Evolutionary conservation across 176 grass and related monocot species (phyloP).

Genomic region (Elaeis guineensis): DNA sequence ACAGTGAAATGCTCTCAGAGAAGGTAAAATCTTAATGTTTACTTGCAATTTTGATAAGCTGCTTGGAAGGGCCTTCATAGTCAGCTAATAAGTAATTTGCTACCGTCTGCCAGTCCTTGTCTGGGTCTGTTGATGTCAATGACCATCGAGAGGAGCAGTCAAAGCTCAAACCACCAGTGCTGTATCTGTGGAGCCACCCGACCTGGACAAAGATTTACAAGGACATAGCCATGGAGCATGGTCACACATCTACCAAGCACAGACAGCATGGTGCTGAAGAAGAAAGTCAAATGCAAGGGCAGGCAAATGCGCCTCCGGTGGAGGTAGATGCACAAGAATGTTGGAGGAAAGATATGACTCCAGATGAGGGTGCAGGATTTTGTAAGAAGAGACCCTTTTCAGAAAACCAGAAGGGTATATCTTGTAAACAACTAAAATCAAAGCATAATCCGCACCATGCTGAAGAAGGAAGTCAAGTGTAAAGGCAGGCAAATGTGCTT

Average conservation of each 20-base stretch:
- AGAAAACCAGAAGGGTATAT: too few species aligned
- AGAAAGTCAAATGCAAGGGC: too few species aligned
- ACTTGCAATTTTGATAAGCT: slow-evolving; percentile 1
- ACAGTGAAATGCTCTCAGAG: slow-evolving; percentile 51
- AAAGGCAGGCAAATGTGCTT: too few species aligned
- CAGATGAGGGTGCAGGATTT: neutral
- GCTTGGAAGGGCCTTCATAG: neutral
- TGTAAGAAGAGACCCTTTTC: too few species aligned
- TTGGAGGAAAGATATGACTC: slow-evolving; percentile 2
- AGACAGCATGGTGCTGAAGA: neutral
- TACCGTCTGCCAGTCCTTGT: slow-evolving; percentile 46
- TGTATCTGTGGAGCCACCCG: slow-evolving; percentile 79
- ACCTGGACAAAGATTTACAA: slow-evolving; percentile 64
- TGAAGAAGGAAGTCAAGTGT: too few species aligned
- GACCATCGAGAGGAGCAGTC: slow-evolving; percentile 65
- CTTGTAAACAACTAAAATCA: too few species aligned
- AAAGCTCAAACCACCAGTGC: slow-evolving; percentile 60
- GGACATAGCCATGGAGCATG: slow-evolving; percentile 39
- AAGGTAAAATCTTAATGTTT: slow-evolving; percentile 40
- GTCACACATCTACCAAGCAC: slow-evolving; percentile 30
- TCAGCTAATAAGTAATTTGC: too few species aligned
- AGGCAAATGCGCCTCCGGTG: slow-evolving; percentile 1
- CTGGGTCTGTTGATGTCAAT: slow-evolving; percentile 67
- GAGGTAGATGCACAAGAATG: slow-evolving; percentile 22
- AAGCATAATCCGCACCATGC: too few species aligned